Percentiles rank a stretch among this genome's conserved stretches.
Evolutionary conservation across 805 yeast genomes (phyloP).

Genomic region (Yarrowia sp.): DNA sequence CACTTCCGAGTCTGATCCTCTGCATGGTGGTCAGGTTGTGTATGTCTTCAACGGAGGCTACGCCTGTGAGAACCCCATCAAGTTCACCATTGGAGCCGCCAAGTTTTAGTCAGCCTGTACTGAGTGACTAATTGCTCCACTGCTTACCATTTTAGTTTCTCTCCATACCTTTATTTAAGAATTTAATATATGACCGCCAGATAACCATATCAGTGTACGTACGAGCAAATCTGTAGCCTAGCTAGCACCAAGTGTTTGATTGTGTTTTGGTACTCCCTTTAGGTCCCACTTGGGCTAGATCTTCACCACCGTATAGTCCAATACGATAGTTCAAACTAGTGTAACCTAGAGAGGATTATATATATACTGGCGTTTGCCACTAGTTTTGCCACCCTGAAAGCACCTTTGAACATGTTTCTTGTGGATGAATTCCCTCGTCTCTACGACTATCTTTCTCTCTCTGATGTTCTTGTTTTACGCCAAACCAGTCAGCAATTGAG

Average conservation of each 20-base stretch:
- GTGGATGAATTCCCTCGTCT: neutral
- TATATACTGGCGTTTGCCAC: neutral
- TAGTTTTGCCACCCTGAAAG: no score
- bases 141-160: neutral
- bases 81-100: conserved; percentile 1
- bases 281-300: no score
- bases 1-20: neutral
- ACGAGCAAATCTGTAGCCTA: no score
- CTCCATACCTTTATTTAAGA: neutral
- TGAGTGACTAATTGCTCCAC: neutral
- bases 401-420: neutral
- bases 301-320: no score
- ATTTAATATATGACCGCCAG: neutral
- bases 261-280: no score
- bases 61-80: neutral
- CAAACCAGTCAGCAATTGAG: neutral
- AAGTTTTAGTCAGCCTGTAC: neutral
- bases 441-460: neutral
- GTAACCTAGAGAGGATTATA: neutral
- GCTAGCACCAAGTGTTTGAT: no score
- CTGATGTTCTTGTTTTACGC: neutral
- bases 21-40: neutral
- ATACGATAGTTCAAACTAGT: neutral
- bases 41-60: neutral
- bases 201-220: no score